A percentile compares a stretch with the other conserved stretches of the same genome.
Conservation (phyloP, 345 rosid species). For the sweet orange (Citrus sinensis) region DNA sequence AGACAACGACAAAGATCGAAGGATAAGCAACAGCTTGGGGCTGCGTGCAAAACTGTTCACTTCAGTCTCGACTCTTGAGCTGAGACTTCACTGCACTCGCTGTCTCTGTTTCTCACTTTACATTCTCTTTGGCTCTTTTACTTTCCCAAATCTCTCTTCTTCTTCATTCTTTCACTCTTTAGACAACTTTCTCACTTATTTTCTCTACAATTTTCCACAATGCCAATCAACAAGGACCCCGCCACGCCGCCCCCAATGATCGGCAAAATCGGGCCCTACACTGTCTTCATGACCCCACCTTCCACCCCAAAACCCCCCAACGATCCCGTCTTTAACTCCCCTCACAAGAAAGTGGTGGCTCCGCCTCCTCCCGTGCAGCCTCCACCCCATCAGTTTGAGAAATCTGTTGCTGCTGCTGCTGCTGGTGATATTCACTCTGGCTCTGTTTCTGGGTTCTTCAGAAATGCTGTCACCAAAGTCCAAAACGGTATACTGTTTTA, state of each 20-base stretch:
- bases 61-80: too few species aligned
- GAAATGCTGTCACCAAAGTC: slow-evolving; percentile 63
- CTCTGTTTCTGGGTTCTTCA: slow-evolving; percentile 68
- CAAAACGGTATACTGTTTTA: slow-evolving; percentile 57
- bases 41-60: too few species aligned
- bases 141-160: background rate
- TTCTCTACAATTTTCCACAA: slow-evolving; percentile 22
- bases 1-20: too few species aligned
- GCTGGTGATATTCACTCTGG: slow-evolving; percentile 28
- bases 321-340: slow-evolving; percentile 32
- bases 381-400: slow-evolving; percentile 57
- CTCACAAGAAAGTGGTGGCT: slow-evolving; percentile 25
- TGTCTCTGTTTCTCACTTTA: slow-evolving; percentile 1
- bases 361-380: slow-evolving; percentile 60
- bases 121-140: background rate
- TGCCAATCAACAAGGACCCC: slow-evolving; percentile 76
- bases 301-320: slow-evolving; percentile 73
- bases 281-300: slow-evolving; percentile 96
- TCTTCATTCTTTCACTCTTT: background rate
- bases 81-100: slow-evolving; percentile 17
- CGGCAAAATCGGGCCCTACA: slow-evolving; percentile 98
- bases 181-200: background rate
- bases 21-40: too few species aligned
- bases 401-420: slow-evolving; percentile 25
- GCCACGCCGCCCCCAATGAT: slow-evolving; percentile 81